Evolutionary conservation across 257 asterid genomes (phyloP).

Genomic region (Nicotiana sylvestris): DNA sequence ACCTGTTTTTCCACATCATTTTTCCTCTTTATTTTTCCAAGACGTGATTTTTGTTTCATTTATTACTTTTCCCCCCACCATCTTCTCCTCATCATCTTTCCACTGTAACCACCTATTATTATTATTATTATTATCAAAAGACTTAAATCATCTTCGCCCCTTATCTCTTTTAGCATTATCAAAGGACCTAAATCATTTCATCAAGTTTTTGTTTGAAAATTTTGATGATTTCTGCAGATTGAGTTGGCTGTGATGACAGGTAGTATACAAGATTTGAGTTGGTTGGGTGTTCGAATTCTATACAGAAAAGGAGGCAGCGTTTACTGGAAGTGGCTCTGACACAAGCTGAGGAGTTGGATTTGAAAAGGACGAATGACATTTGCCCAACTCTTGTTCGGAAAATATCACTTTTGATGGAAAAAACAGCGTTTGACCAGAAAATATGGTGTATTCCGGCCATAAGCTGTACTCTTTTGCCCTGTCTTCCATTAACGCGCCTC

Average conservation of each 20-base stretch:
- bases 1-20: neutral
- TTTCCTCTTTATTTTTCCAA: neutral
- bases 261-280: neutral
- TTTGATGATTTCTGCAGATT: neutral
- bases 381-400: neutral
- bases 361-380: neutral
- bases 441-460: neutral
- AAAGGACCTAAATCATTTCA: neutral
- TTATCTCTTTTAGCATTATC: neutral
- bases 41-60: neutral
- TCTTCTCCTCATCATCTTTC: neutral
- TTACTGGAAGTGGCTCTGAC: slow-evolving; percentile 7
- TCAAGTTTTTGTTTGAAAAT: neutral
- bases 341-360: neutral
- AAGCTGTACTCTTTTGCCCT: neutral
- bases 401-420: neutral
- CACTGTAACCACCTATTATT: neutral
- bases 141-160: neutral
- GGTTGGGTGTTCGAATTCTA: neutral
- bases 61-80: neutral
- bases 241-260: neutral
- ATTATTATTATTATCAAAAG: neutral
- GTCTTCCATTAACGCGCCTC: neutral
- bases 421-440: neutral
- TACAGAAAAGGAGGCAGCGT: neutral